Percentiles rank a stretch among this genome's conserved stretches.
These are phyloP conservation scores for Inonotus obliquus DNA, from an alignment of 1,284 basidiomycete genomes.

Conservation along the genomic window DNA sequence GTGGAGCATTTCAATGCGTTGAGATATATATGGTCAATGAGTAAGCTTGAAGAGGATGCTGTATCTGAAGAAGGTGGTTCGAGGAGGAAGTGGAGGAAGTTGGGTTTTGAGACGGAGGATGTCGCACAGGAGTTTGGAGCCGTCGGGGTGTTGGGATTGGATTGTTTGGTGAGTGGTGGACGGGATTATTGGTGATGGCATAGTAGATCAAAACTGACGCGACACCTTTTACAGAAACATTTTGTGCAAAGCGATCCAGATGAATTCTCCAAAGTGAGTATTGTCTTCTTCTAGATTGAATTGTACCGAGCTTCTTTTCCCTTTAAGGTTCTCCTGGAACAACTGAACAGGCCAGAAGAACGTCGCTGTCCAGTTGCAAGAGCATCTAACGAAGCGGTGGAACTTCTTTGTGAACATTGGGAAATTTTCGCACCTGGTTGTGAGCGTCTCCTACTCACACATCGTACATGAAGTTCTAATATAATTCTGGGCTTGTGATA, in stretches of 20 bases:
- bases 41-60: conserved; percentile 50
- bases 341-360: conserved; percentile 72
- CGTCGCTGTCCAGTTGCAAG: conserved; percentile 83
- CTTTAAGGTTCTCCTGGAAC: conserved; percentile 73
- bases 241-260: conserved; percentile 72
- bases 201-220: conserved; percentile 13
- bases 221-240: conserved; percentile 42
- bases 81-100: conserved; percentile 67
- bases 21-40: conserved; percentile 67
- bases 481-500: conserved; percentile 29
- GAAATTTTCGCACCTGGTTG: conserved; percentile 75
- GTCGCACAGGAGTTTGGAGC: conserved; percentile 78
- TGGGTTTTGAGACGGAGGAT: conserved; percentile 80
- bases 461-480: not conserved
- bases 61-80: conserved; percentile 39
- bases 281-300: not conserved
- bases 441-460: conserved; percentile 33
- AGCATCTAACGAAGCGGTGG: conserved; percentile 85
- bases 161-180: conserved; percentile 62
- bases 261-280: conserved; percentile 73
- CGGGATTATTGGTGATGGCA: not conserved
- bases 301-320: not conserved
- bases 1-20: conserved; percentile 59
- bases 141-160: conserved; percentile 82
- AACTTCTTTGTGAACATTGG: conserved; percentile 86